Base-by-base conservation (phyloP, 2,329 filamentous ascomycete genomes). In the Didymella sp. region DNA sequence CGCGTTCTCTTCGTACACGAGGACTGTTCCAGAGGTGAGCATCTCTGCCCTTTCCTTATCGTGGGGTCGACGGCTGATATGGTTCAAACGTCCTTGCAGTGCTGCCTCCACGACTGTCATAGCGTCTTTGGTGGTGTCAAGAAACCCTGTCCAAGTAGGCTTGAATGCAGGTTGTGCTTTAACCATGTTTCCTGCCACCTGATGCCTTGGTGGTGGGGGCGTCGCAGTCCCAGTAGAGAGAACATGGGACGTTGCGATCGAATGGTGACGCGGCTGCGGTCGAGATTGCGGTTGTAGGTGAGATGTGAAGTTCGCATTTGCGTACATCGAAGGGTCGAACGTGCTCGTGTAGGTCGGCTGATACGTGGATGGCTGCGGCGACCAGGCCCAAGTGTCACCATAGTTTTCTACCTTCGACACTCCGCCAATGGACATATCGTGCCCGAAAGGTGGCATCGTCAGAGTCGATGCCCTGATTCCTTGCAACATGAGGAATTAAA, bases 1-100 rank as follows among this genome's bases (percentile, higher is more conserved):
- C 0, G 91, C 88, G 59, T 91, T 89, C 74, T 96, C 92, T 70
- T 96, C 92, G 75, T 96, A 97, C 63, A 96, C 91, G 77, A 96
- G 95, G 43, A 96, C 85, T 64, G 89, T 89, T 31, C 93, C 93
- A 65, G 91, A 96, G 64, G 85, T 85, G 71, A 96, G 95, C 48
- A 96, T 84, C 19, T 86, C 82, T 22, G 82, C 81, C 48, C 92
- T 85, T 76, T 96, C 93, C 48, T 91, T 84, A 69, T 96, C 93
- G 73, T 96, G 91, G 1, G 93, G 93, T 50, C 93, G 85, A 46
- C 93, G 88, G 17, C 91, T 87, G 19, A 95, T 90, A 74, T 95
- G 92, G 45, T 84, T 84, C 8, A 94, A 79, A 19, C 82, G 79
- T 11, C 91, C 91, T 31, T 81, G 82, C 15, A 96, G 81, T 66